Evolutionary conservation across 2,329 filamentous ascomycete genomes (phyloP), one percentile per base, ranked within the genome.

Genomic region (Colletotrichum cuscutae): DNA sequence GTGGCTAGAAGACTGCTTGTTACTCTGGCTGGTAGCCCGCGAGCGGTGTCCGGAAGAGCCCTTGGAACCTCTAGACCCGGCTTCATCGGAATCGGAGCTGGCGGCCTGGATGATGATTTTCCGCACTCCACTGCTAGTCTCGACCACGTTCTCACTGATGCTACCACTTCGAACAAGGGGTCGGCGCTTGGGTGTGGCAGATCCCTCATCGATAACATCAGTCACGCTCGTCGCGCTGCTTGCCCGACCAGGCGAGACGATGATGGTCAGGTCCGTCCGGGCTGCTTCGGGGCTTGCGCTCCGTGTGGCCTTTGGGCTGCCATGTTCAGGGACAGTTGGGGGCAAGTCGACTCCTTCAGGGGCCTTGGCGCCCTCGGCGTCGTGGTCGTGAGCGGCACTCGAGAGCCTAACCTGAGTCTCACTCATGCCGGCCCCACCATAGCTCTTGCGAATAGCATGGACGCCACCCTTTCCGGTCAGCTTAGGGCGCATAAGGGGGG

Each of bases 381-480:
- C 66, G 2, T 65, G 65, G 30, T 73, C 66, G 2, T 70, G 65
- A 37, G 46, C 37, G 26, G 26, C 28, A 49, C 58, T 68, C 15
- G 74, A 70, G 53, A 75, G 72, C 26, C 74, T 72, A 5, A 46
- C 49, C 59, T 75, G 74, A 19, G 72, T 59, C 3, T 72, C 68
- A 28, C 74, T 75, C 74, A 65, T 70, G 30, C 72, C 68, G 12
- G 65, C 69, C 3, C 62, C 74, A 59, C 72, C 69, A 54, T 75
- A 75, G 49, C 74, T 75, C 65, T 63, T 75, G 56, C 74, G 74
- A 1, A 75, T 70, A 11, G 74, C 74, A 15, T 75, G 68, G 4
- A 73, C 74, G n/a, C 72, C 74, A 30, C 75, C 74, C 54, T 76
- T 77, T 13, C 78, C 79, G 59, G 80, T 80, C 15, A 68, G 54